phyloP scores from a whole-genome alignment of 257 asterid species.

The Dorcoceras hygrometricum region DNA sequence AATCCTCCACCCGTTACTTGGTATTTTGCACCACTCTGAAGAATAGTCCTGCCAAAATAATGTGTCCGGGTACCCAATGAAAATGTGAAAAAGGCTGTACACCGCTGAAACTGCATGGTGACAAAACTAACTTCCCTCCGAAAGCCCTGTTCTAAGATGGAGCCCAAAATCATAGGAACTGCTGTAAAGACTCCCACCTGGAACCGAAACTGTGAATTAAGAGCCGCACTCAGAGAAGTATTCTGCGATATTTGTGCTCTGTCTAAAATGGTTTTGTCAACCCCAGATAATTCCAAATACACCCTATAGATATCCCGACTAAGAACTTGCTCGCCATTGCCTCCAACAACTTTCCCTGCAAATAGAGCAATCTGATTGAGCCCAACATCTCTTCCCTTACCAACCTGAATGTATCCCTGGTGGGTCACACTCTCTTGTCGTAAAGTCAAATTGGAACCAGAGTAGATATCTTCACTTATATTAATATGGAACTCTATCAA shows the following conservation, averaged over 20 bases:
- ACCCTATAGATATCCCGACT: too few species aligned
- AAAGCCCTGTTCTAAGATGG: conserved; percentile 91
- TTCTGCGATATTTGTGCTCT: too few species aligned
- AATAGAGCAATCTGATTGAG: too few species aligned
- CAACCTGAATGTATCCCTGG: conserved; percentile 98
- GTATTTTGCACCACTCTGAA: conserved; percentile 98
- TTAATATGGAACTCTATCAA: too few species aligned
- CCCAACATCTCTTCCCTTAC: conserved; percentile 98
- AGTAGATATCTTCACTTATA: too few species aligned
- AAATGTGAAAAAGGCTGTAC: conserved; percentile 88
- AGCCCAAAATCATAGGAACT: conserved; percentile 91
- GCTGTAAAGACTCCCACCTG: conserved; percentile 94
- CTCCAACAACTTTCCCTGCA: too few species aligned
- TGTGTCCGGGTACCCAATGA: conserved; percentile 93
- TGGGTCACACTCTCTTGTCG: conserved; percentile 98
- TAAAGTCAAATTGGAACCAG: conserved; percentile 91
- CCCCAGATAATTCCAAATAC: too few species aligned
- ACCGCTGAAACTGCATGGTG: conserved; percentile 96
- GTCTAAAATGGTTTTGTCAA: too few species aligned
- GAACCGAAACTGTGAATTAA: conserved; percentile 90
- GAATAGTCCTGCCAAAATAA: conserved; percentile 96
- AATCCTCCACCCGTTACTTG: conserved; percentile 98
- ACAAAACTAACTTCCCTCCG: conserved; percentile 89
- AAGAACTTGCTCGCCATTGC: too few species aligned
- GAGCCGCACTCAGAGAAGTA: conserved; percentile 83